phyloP scores from a whole-genome alignment of 148 eudicot species.

The Dysphania ambrosioides region DNA sequence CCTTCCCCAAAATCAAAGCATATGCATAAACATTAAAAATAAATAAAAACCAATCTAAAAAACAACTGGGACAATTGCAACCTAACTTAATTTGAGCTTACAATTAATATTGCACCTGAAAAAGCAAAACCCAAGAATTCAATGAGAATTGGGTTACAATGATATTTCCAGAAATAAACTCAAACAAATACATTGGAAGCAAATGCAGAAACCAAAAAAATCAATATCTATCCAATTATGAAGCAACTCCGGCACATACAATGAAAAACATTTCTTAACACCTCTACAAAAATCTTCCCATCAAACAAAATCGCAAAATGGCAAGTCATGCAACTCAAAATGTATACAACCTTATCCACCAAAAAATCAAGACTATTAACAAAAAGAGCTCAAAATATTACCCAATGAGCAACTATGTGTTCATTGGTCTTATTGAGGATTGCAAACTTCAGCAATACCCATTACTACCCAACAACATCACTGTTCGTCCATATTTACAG shows the following conservation, averaged over 20 bases:
- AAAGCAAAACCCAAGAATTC: too few species aligned
- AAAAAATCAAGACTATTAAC: not conserved
- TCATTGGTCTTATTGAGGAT: slow-evolving; percentile 21
- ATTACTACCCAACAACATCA: slow-evolving; percentile 17
- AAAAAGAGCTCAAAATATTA: slow-evolving; percentile 4
- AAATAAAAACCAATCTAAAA: too few species aligned
- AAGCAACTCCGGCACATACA: not conserved
- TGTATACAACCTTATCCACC: not conserved
- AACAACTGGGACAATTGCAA: too few species aligned
- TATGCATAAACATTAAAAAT: too few species aligned
- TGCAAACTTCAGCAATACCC: slow-evolving; percentile 23
- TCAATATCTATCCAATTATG: slow-evolving; percentile 6
- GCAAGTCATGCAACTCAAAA: not conserved
- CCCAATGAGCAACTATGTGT: slow-evolving; percentile 2
- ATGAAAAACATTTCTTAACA: not conserved
- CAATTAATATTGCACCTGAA: too few species aligned
- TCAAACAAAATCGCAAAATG: not conserved
- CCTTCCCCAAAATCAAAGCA: too few species aligned
- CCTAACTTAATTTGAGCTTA: too few species aligned
- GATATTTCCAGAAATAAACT: too few species aligned
- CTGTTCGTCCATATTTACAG: slow-evolving; percentile 35
- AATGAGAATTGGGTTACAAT: too few species aligned
- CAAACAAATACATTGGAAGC: too few species aligned
- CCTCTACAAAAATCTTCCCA: not conserved
- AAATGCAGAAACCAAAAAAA: too few species aligned